These are phyloP conservation scores for Trichophyton simii DNA, from an alignment of 2,329 filamentous ascomycete species.

Conservation along the genomic window DNA sequence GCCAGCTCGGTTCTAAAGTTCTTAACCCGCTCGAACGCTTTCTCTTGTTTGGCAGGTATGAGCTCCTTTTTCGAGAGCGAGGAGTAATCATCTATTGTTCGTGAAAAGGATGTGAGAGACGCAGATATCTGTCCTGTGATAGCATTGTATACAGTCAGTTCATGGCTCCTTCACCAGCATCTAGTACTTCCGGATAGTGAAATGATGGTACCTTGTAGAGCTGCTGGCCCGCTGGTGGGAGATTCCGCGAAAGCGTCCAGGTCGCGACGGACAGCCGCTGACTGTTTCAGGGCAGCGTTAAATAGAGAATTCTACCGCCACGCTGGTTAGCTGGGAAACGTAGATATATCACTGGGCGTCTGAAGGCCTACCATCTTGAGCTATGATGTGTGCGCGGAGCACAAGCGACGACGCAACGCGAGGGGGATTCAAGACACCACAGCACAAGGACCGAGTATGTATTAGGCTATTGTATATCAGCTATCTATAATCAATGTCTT, in stretches of 20 bases:
- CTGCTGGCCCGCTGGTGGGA: constrained; percentile 45
- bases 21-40: constrained; percentile 72
- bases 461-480: too few species aligned
- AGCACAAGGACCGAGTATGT: not conserved
- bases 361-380: not conserved
- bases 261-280: constrained; percentile 63
- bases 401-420: not conserved
- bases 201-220: constrained; percentile 43
- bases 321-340: not conserved
- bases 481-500: too few species aligned
- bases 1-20: constrained; percentile 72
- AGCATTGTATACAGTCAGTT: not conserved
- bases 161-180: not conserved
- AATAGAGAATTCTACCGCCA: constrained; percentile 60
- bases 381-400: not conserved
- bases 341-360: not conserved
- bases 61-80: constrained; percentile 76
- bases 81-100: constrained; percentile 87
- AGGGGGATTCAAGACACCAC: not conserved
- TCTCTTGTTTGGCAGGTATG: constrained; percentile 80
- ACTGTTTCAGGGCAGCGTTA: constrained; percentile 76
- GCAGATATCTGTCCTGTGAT: constrained; percentile 58
- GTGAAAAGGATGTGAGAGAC: constrained; percentile 67
- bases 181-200: not conserved
- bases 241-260: constrained; percentile 56